Percentiles rank a stretch among this genome's conserved stretches.
Evolutionary conservation across 306 rosid species (phyloP).

Genomic region (Vigna hirtella): DNA sequence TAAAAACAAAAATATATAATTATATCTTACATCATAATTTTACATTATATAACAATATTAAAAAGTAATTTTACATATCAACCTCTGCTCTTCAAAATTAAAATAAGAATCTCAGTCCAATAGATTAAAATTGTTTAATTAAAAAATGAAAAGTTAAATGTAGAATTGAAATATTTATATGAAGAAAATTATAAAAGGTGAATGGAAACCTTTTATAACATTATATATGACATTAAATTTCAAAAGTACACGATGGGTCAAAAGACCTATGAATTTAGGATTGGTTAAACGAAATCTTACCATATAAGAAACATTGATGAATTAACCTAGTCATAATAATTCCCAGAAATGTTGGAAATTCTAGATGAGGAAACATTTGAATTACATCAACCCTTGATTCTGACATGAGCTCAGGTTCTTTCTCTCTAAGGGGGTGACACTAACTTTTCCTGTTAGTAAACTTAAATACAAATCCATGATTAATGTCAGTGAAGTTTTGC

Average conservation of each 20-base stretch:
- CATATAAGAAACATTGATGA: conserved; percentile 16
- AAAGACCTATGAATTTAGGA: neutral
- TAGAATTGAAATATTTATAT: too few relatives aligned
- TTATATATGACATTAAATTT: too few relatives aligned
- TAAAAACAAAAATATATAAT: too few relatives aligned
- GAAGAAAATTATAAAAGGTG: too few relatives aligned
- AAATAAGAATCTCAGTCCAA: too few relatives aligned
- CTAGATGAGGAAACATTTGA: conserved; percentile 10
- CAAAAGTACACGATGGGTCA: neutral
- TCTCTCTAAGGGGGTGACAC: conserved; percentile 26
- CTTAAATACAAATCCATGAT: neutral
- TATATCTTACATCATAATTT: too few relatives aligned
- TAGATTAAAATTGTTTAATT: too few relatives aligned
- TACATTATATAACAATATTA: too few relatives aligned
- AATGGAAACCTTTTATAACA: too few relatives aligned
- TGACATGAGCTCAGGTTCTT: neutral
- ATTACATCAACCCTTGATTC: neutral
- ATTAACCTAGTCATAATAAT: conserved; percentile 12
- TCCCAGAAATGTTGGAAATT: conserved; percentile 7
- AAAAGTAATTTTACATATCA: too few relatives aligned
- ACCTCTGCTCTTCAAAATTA: too few relatives aligned
- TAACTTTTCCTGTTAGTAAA: neutral
- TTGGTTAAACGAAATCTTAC: neutral
- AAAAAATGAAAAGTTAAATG: too few relatives aligned
- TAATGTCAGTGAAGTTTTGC: neutral